A percentile compares a stretch with the other conserved stretches of the same genome.
Conservation (phyloP, 108 stramenopile species). For the Cafeteria roenbergensis region DNA sequence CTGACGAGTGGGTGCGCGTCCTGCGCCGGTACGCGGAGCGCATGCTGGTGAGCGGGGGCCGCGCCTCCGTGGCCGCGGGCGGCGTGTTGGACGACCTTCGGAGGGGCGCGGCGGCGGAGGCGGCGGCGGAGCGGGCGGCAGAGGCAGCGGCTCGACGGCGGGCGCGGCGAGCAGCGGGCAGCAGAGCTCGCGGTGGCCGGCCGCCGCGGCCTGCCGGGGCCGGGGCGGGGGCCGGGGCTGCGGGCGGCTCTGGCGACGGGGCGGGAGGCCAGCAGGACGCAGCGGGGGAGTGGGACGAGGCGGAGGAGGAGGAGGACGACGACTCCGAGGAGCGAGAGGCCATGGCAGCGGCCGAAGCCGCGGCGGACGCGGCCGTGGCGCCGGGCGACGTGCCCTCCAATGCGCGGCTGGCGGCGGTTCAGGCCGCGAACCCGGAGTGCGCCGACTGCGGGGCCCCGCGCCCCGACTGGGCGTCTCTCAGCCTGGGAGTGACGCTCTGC, state of each 20-base stretch:
- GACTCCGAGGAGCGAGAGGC: no score
- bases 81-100: neutral
- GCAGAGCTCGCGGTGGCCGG: neutral
- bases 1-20: constrained; percentile 7
- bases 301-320: neutral
- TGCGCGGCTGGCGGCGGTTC: neutral
- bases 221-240: neutral
- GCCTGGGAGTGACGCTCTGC: constrained; percentile 73
- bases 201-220: neutral
- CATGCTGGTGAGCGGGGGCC: constrained; percentile 1
- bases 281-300: neutral
- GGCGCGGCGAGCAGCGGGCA: neutral
- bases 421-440: constrained; percentile 30
- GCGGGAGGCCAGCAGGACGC: neutral
- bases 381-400: constrained; percentile 6
- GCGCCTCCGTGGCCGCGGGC: neutral
- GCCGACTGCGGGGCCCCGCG: constrained; percentile 30
- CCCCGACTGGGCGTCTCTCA: constrained; percentile 57
- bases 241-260: constrained; percentile 11
- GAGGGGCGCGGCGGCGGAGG: neutral
- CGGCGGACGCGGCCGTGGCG: neutral
- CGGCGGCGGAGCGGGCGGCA: neutral
- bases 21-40: constrained; percentile 10
- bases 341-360: no score
- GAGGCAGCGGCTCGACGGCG: neutral